Evolutionary conservation across 1,139 yeast genomes (phyloP).

Genomic region (Lodderomyces theae): DNA sequence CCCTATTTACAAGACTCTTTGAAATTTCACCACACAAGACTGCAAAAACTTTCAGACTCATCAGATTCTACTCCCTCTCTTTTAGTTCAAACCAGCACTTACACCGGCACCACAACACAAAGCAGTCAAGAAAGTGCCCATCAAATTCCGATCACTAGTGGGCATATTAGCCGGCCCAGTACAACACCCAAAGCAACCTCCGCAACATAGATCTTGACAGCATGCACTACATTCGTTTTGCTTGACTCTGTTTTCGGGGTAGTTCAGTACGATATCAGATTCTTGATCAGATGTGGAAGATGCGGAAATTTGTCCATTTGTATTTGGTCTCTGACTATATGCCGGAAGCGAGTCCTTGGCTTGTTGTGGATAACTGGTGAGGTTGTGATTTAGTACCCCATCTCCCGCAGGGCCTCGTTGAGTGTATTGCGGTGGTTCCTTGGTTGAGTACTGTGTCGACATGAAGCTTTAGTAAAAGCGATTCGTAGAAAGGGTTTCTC

Average conservation of each 20-base stretch:
- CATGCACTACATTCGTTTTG: conserved; percentile 7
- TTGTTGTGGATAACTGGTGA: neutral
- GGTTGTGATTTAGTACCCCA: no score
- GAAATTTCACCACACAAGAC: no score
- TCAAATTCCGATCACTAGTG: conserved; percentile 15
- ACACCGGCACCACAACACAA: conserved; percentile 16
- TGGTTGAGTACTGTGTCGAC: conserved; percentile 1
- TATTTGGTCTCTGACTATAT: conserved; percentile 11
- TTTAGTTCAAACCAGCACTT: conserved; percentile 5
- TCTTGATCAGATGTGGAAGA: conserved; percentile 19
- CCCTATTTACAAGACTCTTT: no score
- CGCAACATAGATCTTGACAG: conserved; percentile 17
- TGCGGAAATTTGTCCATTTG: conserved; percentile 10
- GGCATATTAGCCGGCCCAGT: conserved; percentile 8
- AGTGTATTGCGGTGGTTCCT: conserved; percentile 4
- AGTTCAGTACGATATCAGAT: conserved; percentile 17
- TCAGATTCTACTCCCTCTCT: no score
- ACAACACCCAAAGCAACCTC: conserved; percentile 20
- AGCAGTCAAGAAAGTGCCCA: conserved; percentile 15
- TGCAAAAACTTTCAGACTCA: no score
- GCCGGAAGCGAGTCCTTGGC: conserved; percentile 2
- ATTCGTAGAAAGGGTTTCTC: neutral
- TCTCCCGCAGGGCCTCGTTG: neutral
- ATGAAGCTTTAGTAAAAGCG: no score
- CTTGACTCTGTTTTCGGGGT: conserved; percentile 15